Percentiles rank a stretch among this genome's conserved stretches.
Evolutionary conservation across 805 yeast genomes (phyloP).

Genomic region (Hanseniaspora valbyensis): DNA sequence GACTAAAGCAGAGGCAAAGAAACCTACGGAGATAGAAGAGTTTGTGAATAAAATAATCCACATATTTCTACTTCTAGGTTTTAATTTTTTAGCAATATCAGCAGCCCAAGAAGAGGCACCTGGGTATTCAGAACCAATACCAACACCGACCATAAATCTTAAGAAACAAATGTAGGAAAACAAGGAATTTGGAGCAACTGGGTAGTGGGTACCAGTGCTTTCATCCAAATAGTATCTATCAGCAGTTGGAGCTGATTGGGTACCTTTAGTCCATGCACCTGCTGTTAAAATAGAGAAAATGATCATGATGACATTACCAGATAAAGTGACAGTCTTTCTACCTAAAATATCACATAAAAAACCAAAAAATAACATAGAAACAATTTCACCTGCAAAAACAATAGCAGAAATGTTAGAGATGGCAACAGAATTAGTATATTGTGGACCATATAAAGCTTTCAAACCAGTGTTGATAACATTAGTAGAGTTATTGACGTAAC

Average conservation of each 20-base stretch:
- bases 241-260: conserved; percentile 36
- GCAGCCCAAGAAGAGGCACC: conserved; percentile 80
- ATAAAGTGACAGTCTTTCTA: conserved; percentile 73
- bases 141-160: conserved; percentile 79
- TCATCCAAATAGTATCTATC: conserved; percentile 68
- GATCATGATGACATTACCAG: conserved; percentile 64
- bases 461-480: conserved; percentile 70
- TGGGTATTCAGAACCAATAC: conserved; percentile 92
- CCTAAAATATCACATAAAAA: conserved; percentile 67
- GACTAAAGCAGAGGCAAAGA: conserved; percentile 71
- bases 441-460: conserved; percentile 51
- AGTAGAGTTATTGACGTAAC: conserved; percentile 79
- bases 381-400: conserved; percentile 85
- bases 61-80: conserved; percentile 75
- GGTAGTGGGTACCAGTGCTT: conserved; percentile 47
- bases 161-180: conserved; percentile 3
- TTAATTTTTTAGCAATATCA: conserved; percentile 85
- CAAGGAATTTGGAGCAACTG: conserved; percentile 5
- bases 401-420: conserved; percentile 72
- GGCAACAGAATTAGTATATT: conserved; percentile 54
- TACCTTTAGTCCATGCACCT: conserved; percentile 74
- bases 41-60: conserved; percentile 86
- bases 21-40: conserved; percentile 76
- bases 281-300: conserved; percentile 71
- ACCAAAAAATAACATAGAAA: conserved; percentile 77